Conservation (phyloP, 2,329 filamentous ascomycete genomes). For the Paecilomyces dactylethromorphus region DNA sequence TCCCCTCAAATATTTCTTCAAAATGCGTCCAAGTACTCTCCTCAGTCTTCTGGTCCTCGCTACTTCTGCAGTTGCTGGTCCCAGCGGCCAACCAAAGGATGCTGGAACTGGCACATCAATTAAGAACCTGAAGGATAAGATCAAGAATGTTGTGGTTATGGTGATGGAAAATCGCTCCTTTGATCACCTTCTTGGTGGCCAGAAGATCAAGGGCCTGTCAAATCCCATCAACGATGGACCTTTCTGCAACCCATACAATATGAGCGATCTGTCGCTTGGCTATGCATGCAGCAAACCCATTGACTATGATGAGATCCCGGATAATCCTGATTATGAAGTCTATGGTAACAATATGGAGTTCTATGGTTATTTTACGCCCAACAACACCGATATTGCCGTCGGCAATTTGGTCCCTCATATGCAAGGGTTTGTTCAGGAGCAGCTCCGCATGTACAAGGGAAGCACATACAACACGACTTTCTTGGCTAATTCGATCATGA, state of each 20-base stretch:
- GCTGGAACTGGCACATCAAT: constrained; percentile 3
- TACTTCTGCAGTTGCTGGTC: not conserved
- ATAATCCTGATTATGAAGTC: constrained; percentile 38
- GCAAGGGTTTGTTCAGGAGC: constrained; percentile 39
- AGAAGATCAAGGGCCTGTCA: constrained; percentile 30
- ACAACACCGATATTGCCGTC: constrained; percentile 28
- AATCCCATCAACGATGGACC: constrained; percentile 25
- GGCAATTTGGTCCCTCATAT: constrained; percentile 27
- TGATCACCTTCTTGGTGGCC: constrained; percentile 37
- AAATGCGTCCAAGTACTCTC: constrained; percentile 3
- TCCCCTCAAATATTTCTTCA: not conserved
- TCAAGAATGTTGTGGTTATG: constrained; percentile 45
- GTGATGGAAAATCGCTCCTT: constrained; percentile 39
- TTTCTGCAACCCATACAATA: constrained; percentile 36
- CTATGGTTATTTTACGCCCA: constrained; percentile 35
- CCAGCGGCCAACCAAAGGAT: constrained; percentile 5
- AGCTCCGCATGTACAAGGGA: constrained; percentile 28
- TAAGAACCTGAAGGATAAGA: constrained; percentile 20
- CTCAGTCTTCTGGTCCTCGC: not conserved
- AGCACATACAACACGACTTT: constrained; percentile 23
- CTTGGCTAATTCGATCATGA: constrained; percentile 37
- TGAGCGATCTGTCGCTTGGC: constrained; percentile 18
- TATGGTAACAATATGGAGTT: constrained; percentile 41
- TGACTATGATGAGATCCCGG: constrained; percentile 35
- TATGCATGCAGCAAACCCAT: constrained; percentile 25